Conservation (phyloP, 2,329 filamentous ascomycete species). For the Phialophora expanda region DNA sequence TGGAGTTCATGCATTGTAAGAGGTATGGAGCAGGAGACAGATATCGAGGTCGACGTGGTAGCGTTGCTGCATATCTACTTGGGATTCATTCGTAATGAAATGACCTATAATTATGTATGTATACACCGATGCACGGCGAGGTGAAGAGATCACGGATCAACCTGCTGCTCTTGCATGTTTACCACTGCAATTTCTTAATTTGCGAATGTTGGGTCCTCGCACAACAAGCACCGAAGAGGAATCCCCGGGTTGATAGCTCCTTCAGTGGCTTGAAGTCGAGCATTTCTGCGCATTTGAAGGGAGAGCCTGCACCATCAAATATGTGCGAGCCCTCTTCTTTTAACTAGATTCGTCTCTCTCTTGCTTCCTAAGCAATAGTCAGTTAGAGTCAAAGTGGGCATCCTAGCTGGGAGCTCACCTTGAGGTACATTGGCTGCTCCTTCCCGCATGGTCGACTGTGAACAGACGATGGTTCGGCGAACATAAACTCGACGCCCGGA, state of each 20-base stretch:
- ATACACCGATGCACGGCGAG: no score
- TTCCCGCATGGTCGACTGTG: slow-evolving; percentile 37
- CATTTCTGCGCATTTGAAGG: slow-evolving; percentile 23
- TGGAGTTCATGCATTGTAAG: no score
- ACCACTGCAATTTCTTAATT: no score
- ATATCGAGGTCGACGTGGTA: no score
- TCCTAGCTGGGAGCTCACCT: slow-evolving; percentile 32
- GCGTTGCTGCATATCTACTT: no score
- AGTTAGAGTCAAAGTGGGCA: neutral
- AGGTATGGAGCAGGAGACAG: no score
- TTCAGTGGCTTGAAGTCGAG: slow-evolving; percentile 18
- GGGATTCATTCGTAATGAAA: no score
- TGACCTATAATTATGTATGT: no score
- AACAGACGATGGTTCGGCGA: slow-evolving; percentile 40
- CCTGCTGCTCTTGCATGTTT: no score
- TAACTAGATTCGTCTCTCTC: slow-evolving; percentile 12
- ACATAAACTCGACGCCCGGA: slow-evolving; percentile 38
- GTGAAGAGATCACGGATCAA: no score
- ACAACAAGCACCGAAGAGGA: slow-evolving; percentile 1
- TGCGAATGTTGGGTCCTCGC: slow-evolving; percentile 8
- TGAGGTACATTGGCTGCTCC: slow-evolving; percentile 38
- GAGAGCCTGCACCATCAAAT: slow-evolving; percentile 15
- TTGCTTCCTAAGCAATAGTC: slow-evolving; percentile 9
- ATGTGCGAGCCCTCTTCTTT: slow-evolving; percentile 15
- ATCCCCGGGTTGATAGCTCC: neutral